Percentiles rank a stretch among this genome's conserved stretches.
Evolutionary conservation across 495 filamentous ascomycete genomes (phyloP).

Genomic region (Lophium mytilinum): DNA sequence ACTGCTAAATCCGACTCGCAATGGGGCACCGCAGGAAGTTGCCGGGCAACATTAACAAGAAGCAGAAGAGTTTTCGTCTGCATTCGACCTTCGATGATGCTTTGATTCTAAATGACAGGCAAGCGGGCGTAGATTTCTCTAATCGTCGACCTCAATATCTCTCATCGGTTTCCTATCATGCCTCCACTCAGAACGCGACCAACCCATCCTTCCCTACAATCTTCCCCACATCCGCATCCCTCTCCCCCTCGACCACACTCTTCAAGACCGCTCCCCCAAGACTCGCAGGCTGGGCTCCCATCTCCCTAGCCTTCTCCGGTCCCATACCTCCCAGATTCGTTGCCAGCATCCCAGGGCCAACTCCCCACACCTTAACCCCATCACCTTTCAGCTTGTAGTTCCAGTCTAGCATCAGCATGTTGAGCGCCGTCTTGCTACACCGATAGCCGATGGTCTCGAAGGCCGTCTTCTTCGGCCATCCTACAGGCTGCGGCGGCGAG

Average conservation of each 20-base stretch:
- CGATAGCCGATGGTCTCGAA: conserved; percentile 33
- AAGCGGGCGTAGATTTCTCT: no score
- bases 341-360: conserved; percentile 32
- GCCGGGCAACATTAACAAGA: no score
- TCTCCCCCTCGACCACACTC: conserved; percentile 32
- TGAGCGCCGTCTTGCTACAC: conserved; percentile 31
- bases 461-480: conserved; percentile 40
- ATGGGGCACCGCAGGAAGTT: no score
- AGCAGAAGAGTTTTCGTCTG: no score
- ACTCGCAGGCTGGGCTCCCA: conserved; percentile 31
- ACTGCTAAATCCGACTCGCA: no score
- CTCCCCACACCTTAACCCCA: conserved; percentile 35
- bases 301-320: conserved; percentile 27
- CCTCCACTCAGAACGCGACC: background rate
- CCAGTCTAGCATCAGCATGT: conserved; percentile 35
- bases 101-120: no score
- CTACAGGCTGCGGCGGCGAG: conserved; percentile 24
- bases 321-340: conserved; percentile 29
- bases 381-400: conserved; percentile 33
- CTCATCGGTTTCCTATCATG: no score
- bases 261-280: conserved; percentile 29
- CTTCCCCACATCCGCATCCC: conserved; percentile 31
- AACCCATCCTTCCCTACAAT: conserved; percentile 30
- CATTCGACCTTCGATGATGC: no score
- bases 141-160: no score